phyloP scores from a whole-genome alignment of 495 filamentous ascomycete species.

The Penicillium coprophilum region DNA sequence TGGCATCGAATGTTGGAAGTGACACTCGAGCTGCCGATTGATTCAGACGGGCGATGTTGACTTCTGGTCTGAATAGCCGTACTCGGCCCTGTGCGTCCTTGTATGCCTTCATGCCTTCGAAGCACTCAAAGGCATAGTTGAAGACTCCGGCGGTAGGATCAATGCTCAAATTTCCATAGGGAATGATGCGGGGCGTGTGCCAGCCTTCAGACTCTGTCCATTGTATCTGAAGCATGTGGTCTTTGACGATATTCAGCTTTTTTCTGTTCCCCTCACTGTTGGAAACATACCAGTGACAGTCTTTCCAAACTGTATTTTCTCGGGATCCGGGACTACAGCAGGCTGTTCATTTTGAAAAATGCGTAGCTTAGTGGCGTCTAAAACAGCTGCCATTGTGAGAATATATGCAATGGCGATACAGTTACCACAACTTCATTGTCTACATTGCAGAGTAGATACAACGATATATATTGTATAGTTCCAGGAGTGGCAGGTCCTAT shows the following conservation, averaged over 20 bases:
- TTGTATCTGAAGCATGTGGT: constrained; percentile 72
- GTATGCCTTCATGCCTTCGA: constrained; percentile 82
- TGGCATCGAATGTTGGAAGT: constrained; percentile 65
- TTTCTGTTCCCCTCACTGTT: background rate
- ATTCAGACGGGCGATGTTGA: constrained; percentile 67
- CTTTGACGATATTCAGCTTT: constrained; percentile 23
- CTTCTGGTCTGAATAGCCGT: constrained; percentile 71
- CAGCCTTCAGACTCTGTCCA: constrained; percentile 66
- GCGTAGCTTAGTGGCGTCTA: background rate
- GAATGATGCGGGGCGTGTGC: constrained; percentile 63
- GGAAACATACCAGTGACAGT: constrained; percentile 1
- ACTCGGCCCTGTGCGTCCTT: constrained; percentile 68
- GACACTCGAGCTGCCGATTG: constrained; percentile 67
- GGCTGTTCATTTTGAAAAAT: constrained; percentile 2
- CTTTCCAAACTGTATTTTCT: constrained; percentile 1
- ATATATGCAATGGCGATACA: background rate
- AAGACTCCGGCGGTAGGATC: constrained; percentile 73
- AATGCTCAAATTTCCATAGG: constrained; percentile 70
- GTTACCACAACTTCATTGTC: no score
- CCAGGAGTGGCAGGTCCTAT: background rate
- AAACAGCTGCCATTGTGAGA: background rate
- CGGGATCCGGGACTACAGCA: background rate
- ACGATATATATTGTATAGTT: background rate
- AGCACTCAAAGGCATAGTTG: constrained; percentile 85
- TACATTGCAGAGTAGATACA: no score